Conservation (phyloP, 2,329 filamentous ascomycete genomes). For the Cadophora gregata region DNA sequence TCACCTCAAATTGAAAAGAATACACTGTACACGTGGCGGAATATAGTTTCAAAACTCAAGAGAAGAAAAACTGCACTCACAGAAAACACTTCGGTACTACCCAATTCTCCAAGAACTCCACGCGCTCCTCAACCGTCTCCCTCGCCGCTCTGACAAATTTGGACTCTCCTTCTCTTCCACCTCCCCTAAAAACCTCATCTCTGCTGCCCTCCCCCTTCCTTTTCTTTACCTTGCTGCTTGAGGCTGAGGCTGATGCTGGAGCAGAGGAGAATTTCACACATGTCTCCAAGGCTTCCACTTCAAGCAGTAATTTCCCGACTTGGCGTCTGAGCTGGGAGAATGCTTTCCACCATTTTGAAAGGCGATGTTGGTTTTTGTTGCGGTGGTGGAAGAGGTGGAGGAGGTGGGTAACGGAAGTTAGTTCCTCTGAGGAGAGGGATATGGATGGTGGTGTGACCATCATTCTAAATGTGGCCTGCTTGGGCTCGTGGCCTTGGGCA, state of each 20-base stretch:
- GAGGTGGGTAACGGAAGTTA: slow-evolving; percentile 55
- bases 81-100: slow-evolving; percentile 52
- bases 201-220: background rate
- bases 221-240: background rate
- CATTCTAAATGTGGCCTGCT: background rate
- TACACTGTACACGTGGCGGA: no score
- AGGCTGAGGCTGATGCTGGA: background rate
- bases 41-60: slow-evolving; percentile 1
- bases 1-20: no score
- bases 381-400: slow-evolving; percentile 79
- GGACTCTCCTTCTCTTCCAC: slow-evolving; percentile 26
- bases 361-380: slow-evolving; percentile 90
- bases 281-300: slow-evolving; percentile 40
- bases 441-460: background rate
- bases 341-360: slow-evolving; percentile 79
- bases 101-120: slow-evolving; percentile 49
- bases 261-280: slow-evolving; percentile 25
- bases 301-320: slow-evolving; percentile 58
- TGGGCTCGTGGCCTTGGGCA: background rate
- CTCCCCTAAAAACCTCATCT: slow-evolving; percentile 25
- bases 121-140: slow-evolving; percentile 42
- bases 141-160: slow-evolving; percentile 39
- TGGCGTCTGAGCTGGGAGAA: slow-evolving; percentile 75
- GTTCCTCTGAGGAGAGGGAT: slow-evolving; percentile 26
- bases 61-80: slow-evolving; percentile 51